A percentile compares a stretch with the other conserved stretches of the same genome.
These are phyloP conservation scores for Suillus discolor DNA, from an alignment of 768 basidiomycete species.

Conservation along the genomic window DNA sequence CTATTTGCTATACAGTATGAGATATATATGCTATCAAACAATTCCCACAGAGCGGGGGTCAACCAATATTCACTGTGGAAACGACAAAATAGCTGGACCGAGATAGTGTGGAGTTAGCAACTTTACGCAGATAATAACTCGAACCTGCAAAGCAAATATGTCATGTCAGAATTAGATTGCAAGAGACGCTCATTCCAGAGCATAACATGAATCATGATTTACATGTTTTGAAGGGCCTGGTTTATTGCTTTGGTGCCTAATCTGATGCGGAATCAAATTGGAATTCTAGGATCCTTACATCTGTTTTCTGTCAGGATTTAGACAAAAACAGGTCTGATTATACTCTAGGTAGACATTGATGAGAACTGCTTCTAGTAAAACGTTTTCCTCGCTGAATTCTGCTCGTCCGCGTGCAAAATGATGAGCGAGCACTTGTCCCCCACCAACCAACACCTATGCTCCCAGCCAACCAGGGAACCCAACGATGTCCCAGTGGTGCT, in stretches of 20 bases:
- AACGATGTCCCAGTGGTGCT: no score
- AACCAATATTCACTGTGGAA: no score
- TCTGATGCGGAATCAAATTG: not conserved
- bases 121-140: not conserved
- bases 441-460: no score
- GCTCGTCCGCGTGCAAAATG: no score
- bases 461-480: no score
- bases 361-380: no score
- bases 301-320: not conserved
- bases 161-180: not conserved
- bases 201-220: slow-evolving; percentile 21
- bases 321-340: not conserved
- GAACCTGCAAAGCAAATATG: not conserved
- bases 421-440: no score
- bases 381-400: no score
- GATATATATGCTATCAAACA: no score
- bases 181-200: not conserved
- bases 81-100: not conserved
- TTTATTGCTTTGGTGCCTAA: not conserved
- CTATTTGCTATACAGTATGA: no score
- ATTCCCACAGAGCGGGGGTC: no score
- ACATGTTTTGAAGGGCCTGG: slow-evolving; percentile 14
- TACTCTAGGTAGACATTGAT: not conserved
- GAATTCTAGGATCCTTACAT: not conserved
- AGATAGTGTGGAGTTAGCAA: not conserved